phyloP scores from a whole-genome alignment of 768 basidiomycete genomes.

The Podaxis pistillaris region DNA sequence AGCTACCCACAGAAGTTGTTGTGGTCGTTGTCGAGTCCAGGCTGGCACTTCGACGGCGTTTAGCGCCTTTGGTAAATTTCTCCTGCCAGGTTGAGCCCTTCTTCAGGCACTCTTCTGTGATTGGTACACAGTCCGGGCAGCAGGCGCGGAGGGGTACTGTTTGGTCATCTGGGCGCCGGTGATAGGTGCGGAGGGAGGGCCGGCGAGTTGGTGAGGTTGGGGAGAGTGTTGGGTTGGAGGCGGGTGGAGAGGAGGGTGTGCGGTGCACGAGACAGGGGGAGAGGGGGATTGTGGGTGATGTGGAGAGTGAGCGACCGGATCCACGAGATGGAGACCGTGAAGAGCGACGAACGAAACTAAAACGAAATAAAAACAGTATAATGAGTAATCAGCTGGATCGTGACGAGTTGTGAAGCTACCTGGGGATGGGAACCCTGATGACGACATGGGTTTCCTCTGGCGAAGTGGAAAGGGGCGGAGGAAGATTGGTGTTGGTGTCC shows the following conservation, averaged over 20 bases:
- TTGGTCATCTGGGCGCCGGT: conserved; percentile 30
- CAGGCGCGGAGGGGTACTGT: conserved; percentile 74
- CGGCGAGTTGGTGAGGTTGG: conserved; percentile 22
- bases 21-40: conserved; percentile 21
- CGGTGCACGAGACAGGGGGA: conserved; percentile 58
- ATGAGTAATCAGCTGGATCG: background rate
- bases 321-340: conserved; percentile 22
- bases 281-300: conserved; percentile 31
- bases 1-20: background rate
- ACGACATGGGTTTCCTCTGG: conserved; percentile 46
- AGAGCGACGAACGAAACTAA: conserved; percentile 13
- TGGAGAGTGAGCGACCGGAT: conserved; percentile 28
- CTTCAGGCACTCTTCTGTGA: conserved; percentile 54
- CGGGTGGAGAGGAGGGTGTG: conserved; percentile 22
- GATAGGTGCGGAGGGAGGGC: conserved; percentile 34
- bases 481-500: conserved; percentile 16
- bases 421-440: conserved; percentile 62
- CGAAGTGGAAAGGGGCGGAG: conserved; percentile 4
- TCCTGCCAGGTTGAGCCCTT: conserved; percentile 62
- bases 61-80: conserved; percentile 62
- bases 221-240: conserved; percentile 11
- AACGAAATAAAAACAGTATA: background rate
- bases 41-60: conserved; percentile 52
- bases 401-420: conserved; percentile 36
- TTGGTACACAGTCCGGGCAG: conserved; percentile 59